Conservation (phyloP, 2,329 filamentous ascomycete species). For the Fulvia fulva region DNA sequence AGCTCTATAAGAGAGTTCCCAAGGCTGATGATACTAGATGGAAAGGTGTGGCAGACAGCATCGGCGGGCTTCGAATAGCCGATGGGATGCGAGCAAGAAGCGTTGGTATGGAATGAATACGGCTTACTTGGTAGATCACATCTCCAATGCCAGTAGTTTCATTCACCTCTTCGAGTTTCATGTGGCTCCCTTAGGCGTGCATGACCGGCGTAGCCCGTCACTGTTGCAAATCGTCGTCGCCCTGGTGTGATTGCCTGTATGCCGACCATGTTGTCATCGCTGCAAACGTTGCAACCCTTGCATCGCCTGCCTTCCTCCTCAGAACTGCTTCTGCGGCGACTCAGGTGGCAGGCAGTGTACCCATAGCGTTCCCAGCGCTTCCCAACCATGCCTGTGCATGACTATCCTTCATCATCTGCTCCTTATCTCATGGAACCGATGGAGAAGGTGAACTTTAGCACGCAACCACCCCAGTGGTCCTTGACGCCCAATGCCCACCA, state of each 20-base stretch:
- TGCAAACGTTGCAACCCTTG: background rate
- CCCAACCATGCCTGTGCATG: background rate
- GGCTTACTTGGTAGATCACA: slow-evolving; percentile 1
- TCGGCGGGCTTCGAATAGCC: background rate
- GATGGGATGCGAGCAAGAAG: slow-evolving; percentile 3
- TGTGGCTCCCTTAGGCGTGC: slow-evolving; percentile 1
- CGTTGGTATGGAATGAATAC: slow-evolving; percentile 4
- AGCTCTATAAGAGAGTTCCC: background rate
- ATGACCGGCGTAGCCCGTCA: slow-evolving; percentile 2
- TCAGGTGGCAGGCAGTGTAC: background rate
- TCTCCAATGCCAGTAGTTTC: slow-evolving; percentile 5
- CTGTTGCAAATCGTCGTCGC: background rate
- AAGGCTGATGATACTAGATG: slow-evolving; percentile 3
- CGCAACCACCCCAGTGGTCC: background rate
- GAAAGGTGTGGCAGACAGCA: background rate
- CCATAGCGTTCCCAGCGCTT: background rate
- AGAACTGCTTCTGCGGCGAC: background rate
- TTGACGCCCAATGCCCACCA: background rate
- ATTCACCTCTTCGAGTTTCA: slow-evolving; percentile 4
- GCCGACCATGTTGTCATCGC: background rate
- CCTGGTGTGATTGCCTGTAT: background rate
- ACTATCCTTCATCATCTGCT: background rate
- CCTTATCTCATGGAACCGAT: background rate
- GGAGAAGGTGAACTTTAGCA: background rate
- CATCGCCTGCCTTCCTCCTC: background rate